Percentiles rank a stretch among this genome's conserved stretches.
Evolutionary conservation across 2,329 filamentous ascomycete species (phyloP).

Genomic region (Aspergillus melleus): DNA sequence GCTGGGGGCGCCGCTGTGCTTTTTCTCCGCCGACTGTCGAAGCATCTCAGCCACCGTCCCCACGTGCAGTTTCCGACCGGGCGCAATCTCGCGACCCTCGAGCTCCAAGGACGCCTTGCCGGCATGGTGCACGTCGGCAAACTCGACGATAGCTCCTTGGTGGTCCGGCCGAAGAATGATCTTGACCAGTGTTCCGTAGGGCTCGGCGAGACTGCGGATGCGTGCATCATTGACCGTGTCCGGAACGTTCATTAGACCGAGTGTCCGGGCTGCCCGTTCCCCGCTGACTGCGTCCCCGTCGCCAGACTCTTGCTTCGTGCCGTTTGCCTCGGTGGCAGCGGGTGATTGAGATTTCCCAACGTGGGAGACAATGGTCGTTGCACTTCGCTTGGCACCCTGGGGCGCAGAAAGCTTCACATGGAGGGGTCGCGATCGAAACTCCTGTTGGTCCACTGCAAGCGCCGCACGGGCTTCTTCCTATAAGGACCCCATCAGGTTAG

Average conservation of each 20-base stretch:
- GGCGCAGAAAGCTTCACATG: constrained; percentile 59
- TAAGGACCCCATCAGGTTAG: constrained; percentile 11
- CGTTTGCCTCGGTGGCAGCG: constrained; percentile 37
- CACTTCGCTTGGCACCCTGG: constrained; percentile 43
- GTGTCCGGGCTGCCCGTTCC: constrained; percentile 63
- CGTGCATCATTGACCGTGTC: constrained; percentile 91
- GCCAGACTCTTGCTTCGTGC: constrained; percentile 24
- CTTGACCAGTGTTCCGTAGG: constrained; percentile 70
- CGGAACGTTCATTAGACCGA: constrained; percentile 81
- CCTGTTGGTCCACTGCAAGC: constrained; percentile 67
- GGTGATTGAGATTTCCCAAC: constrained; percentile 37
- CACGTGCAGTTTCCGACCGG: constrained; percentile 44
- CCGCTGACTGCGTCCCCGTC: constrained; percentile 44
- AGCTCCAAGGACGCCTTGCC: constrained; percentile 58
- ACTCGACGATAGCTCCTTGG: constrained; percentile 84
- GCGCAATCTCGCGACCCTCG: constrained; percentile 47
- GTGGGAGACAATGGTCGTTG: constrained; percentile 47
- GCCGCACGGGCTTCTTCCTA: constrained; percentile 66
- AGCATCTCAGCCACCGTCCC: constrained; percentile 56
- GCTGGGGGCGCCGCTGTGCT: constrained; percentile 36
- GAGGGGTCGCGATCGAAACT: constrained; percentile 67
- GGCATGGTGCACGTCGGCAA: constrained; percentile 65
- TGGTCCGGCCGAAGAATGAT: constrained; percentile 78
- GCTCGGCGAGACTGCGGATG: constrained; percentile 70
- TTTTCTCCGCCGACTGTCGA: constrained; percentile 42